phyloP scores from a whole-genome alignment of 495 filamentous ascomycete species.

The Neurospora intermedia region DNA sequence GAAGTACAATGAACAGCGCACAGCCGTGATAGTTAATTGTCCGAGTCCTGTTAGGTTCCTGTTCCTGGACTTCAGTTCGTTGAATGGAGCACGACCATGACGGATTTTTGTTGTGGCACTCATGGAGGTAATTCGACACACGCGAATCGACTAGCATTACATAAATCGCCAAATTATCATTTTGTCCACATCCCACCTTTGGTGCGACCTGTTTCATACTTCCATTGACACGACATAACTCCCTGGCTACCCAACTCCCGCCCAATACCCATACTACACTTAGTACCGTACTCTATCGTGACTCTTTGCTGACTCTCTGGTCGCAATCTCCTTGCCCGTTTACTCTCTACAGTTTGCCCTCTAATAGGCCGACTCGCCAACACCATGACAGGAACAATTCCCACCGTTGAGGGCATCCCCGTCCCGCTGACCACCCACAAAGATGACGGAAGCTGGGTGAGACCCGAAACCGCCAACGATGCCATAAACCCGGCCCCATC shows the following conservation, averaged over 20 bases:
- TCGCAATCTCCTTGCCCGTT: neutral
- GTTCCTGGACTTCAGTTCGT: neutral
- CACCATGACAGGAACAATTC: conserved; percentile 9
- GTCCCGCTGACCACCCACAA: conserved; percentile 12
- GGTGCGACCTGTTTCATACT: neutral
- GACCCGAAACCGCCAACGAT: conserved; percentile 26
- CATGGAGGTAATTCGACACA: neutral
- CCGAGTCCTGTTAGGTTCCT: neutral
- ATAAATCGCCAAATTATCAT: neutral
- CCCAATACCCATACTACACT: too few relatives aligned
- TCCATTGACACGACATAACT: too few relatives aligned
- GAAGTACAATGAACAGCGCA: neutral
- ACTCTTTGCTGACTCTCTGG: neutral
- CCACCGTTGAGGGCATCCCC: conserved; percentile 28
- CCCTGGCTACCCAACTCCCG: too few relatives aligned
- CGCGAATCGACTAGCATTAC: neutral
- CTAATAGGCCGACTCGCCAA: neutral
- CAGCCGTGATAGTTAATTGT: neutral
- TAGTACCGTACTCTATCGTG: too few relatives aligned
- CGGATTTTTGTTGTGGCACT: neutral
- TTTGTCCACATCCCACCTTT: neutral
- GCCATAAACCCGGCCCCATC: conserved; percentile 30
- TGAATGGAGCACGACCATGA: neutral
- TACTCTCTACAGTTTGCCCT: neutral
- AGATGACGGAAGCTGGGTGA: conserved; percentile 5